Base-by-base conservation (phyloP, 2,329 filamentous ascomycete species). In the Elsinoe australis region DNA sequence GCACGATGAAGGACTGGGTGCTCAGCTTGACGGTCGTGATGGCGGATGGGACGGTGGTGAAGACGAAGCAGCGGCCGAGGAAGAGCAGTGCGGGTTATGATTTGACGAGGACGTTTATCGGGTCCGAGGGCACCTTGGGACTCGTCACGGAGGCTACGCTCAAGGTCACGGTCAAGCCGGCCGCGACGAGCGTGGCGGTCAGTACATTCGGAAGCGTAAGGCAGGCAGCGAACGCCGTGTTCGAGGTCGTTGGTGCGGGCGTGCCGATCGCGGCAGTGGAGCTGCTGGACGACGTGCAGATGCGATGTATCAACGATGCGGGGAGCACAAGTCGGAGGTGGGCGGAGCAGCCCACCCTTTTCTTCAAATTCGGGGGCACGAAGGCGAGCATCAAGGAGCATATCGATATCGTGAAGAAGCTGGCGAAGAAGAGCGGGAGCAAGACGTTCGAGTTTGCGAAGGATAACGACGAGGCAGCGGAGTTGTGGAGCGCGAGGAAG, bases 1-100 rank as follows among this genome's bases (percentile, higher is more conserved):
- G 88, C 53, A 95, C 88, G 2, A 95, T 95, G 87, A 82, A 86
- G 53, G 88, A 95, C 62, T 95, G 88, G 88, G 89, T 95, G 9
- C 69, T 94, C 17, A 84, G 79, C 47, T 68, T 95, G 55, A 95
- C 88, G 0, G 86, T 94, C 3, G 88, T 95, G 8, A 74, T 95
- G 58, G 88, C 88, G 14, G 89, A 95, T 64, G 88, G 88, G 42
- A 94, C 88, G 1, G 68, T 95, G 45, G 83, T 95, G 68, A 90
- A 89, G 72, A 95, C 89, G 8, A 76, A 85, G 53, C 87, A 94
- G 66, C 78, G 88, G 41, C 87, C 88, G 8, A 78, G 88, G 56
- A 95, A 95, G 72, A 89, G 84, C 59, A 88, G 83, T 49, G 89
- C 89, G 24, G 89, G 89, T 19, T 95, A 95, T 67, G 88, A 95